phyloP scores from a whole-genome alignment of 164 flowering plant genomes.

The Euptelea pleiosperma region DNA sequence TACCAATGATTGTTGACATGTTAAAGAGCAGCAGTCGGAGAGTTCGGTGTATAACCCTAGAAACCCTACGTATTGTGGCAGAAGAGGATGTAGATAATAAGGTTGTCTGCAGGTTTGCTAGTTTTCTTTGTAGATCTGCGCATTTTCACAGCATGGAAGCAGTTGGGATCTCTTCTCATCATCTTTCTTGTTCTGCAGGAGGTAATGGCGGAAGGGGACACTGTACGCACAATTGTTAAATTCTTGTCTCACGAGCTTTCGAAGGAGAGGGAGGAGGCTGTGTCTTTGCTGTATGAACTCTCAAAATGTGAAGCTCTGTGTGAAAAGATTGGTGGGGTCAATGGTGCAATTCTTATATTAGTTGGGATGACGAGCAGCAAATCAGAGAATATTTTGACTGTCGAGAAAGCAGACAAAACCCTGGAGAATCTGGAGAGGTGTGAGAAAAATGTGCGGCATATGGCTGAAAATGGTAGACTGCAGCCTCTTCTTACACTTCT shows the following conservation, averaged over 20 bases:
- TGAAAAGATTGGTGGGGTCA: conserved; percentile 88
- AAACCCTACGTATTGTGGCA: conserved; percentile 72
- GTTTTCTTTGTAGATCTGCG: conserved; percentile 7
- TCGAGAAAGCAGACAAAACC: conserved; percentile 81
- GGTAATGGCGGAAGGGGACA: conserved; percentile 78
- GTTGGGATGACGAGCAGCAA: conserved; percentile 95
- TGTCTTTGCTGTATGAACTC: conserved; percentile 79
- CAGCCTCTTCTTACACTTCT: conserved; percentile 75
- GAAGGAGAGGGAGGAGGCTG: conserved; percentile 88
- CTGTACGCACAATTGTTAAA: conserved; percentile 81
- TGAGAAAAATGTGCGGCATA: conserved; percentile 84
- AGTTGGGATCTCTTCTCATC: conserved; percentile 7
- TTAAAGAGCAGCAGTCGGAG: conserved; percentile 71
- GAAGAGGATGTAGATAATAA: conserved; percentile 77
- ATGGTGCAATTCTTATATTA: conserved; percentile 84
- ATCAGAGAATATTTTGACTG: conserved; percentile 67
- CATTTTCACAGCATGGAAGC: not conserved
- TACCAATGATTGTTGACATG: conserved; percentile 69
- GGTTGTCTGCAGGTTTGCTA: conserved; percentile 45
- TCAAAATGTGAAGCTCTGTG: conserved; percentile 71
- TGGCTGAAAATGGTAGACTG: conserved; percentile 95
- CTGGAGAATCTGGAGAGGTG: conserved; percentile 76
- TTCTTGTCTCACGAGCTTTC: conserved; percentile 78
- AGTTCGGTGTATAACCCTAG: conserved; percentile 69
- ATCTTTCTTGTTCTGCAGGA: conserved; percentile 46